phyloP scores from a whole-genome alignment of 257 asterid genomes.

The Capsicum rhomboideum region DNA sequence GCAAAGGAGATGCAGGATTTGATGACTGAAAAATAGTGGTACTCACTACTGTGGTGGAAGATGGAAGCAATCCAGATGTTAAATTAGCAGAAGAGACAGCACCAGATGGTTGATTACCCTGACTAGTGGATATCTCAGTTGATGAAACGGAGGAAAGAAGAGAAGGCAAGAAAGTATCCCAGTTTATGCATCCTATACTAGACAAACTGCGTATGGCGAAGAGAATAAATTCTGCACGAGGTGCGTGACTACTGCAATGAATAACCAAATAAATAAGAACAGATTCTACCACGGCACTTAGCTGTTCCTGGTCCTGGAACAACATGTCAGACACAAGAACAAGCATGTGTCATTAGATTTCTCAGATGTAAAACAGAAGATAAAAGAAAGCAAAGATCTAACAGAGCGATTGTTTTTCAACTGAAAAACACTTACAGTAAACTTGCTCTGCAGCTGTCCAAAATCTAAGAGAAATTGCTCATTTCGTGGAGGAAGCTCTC shows the following conservation, averaged over 20 bases:
- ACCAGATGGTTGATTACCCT: constrained; percentile 50
- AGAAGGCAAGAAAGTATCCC: constrained; percentile 90
- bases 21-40: constrained; percentile 59
- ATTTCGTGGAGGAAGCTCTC: constrained; percentile 86
- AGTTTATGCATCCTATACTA: constrained; percentile 61
- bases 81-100: constrained; percentile 49
- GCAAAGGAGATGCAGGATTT: constrained; percentile 84
- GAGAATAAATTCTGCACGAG: constrained; percentile 88
- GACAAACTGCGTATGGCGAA: constrained; percentile 77
- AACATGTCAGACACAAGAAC: constrained; percentile 6
- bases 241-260: constrained; percentile 87
- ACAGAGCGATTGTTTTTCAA: neutral
- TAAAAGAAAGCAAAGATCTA: neutral
- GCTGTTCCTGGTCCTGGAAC: constrained; percentile 80
- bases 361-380: neutral
- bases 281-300: constrained; percentile 73
- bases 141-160: constrained; percentile 85
- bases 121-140: constrained; percentile 62
- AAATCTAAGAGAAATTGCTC: constrained; percentile 82
- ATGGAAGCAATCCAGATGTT: constrained; percentile 56
- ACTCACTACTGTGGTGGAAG: constrained; percentile 41
- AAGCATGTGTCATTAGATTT: constrained; percentile 4
- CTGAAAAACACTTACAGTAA: constrained; percentile 43
- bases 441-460: constrained; percentile 76
- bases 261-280: constrained; percentile 68